Evolutionary conservation across 805 yeast species (phyloP).

Genomic region (Sugiyamaella boreocaroliniensis): DNA sequence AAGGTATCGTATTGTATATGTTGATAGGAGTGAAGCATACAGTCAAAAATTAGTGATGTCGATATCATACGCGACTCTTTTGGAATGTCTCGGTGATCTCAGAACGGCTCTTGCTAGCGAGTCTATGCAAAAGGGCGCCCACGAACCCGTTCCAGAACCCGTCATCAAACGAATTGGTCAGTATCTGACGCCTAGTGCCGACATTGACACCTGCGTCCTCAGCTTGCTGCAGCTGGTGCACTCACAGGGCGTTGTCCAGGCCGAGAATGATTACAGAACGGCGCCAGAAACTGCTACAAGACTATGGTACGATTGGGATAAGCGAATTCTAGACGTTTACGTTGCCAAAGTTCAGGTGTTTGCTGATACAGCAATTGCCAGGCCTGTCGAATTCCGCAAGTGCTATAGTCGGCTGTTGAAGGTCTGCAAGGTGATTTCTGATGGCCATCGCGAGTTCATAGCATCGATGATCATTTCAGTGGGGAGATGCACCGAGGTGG

Average conservation of each 20-base stretch:
- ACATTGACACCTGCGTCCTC: background rate
- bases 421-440: conserved; percentile 1
- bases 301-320: background rate
- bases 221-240: background rate
- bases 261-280: background rate
- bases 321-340: background rate
- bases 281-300: background rate
- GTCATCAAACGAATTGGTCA: background rate
- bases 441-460: background rate
- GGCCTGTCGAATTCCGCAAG: conserved; percentile 5
- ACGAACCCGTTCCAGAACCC: background rate
- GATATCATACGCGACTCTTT: background rate
- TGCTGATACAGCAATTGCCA: background rate
- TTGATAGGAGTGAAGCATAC: background rate
- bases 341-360: background rate
- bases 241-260: background rate
- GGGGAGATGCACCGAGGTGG: background rate
- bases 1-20: background rate
- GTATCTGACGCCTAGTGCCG: background rate
- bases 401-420: conserved; percentile 3
- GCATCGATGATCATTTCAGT: background rate
- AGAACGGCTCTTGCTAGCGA: background rate
- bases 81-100: background rate
- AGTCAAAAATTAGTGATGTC: background rate
- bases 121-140: background rate